Evolutionary conservation across 768 basidiomycete species (phyloP).

Genomic region (Trichaptum fuscoviolaceum): DNA sequence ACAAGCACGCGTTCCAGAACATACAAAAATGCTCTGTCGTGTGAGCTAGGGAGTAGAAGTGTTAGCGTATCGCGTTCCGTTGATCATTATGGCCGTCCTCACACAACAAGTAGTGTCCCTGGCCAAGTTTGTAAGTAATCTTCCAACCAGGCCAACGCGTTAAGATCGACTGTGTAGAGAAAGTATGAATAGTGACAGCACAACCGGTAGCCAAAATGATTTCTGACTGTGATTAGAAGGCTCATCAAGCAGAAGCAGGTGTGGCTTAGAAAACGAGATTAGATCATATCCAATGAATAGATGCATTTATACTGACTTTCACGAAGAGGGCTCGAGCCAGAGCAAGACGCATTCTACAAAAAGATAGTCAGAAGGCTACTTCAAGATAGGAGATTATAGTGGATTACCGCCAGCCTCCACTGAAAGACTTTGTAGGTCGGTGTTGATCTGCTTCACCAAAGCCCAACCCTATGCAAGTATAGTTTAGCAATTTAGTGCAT

Average conservation of each 20-base stretch:
- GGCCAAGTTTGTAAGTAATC: conserved; percentile 96
- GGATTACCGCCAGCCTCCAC: conserved; percentile 87
- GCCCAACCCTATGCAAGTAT: conserved; percentile 60
- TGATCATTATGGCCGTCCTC: conserved; percentile 23
- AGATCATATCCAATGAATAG: not conserved
- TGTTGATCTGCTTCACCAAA: conserved; percentile 87
- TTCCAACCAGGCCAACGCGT: conserved; percentile 96
- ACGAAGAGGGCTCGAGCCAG: conserved; percentile 95
- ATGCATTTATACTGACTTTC: conserved; percentile 45
- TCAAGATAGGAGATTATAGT: conserved; percentile 1
- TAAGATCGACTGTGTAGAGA: conserved; percentile 65
- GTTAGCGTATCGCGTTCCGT: not conserved
- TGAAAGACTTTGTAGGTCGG: conserved; percentile 78
- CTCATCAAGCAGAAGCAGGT: conserved; percentile 81
- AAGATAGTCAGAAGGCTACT: not conserved
- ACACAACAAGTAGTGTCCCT: conserved; percentile 91
- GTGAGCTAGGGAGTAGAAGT: conserved; percentile 52
- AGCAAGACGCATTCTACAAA: conserved; percentile 84
- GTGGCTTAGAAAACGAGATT: conserved; percentile 37
- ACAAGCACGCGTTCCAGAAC: conserved; percentile 15
- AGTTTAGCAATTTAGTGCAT: not conserved
- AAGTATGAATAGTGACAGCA: conserved; percentile 8
- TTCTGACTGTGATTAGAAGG: conserved; percentile 92
- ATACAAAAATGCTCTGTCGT: conserved; percentile 94
- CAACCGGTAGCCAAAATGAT: conserved; percentile 2